Base-by-base conservation (phyloP, 2,329 filamentous ascomycete genomes). In the Zymoseptoria crescenta region DNA sequence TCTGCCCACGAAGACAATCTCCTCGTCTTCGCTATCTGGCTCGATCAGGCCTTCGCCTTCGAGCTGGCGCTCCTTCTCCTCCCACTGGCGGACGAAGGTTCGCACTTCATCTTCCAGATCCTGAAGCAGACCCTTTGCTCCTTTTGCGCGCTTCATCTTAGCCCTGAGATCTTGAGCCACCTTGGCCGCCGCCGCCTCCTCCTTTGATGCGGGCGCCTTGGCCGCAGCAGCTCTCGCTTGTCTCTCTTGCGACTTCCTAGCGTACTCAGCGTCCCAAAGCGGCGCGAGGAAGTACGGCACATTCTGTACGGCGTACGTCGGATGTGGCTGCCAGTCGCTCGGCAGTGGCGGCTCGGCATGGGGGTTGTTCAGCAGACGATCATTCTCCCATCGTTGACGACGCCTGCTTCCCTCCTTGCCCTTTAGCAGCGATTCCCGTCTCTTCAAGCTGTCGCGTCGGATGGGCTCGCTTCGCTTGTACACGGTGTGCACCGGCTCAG, bases 371-470 rank as follows among this genome's bases (percentile, higher is more conserved):
- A 96, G 77, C 62, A 97, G 84, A 65, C 85, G 91, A 75, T 96
- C 93, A 74, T 97, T 99, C 79, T 99, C 94, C 91, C 92, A 97
- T 58, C 93, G 83, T 68, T 93, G 87, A 54, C 93, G 82, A 69
- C 93, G 86, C 41, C 93, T 83, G 68, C 85, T 93, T 35, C 93
- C 93, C 74, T 96, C 91, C 67, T 95, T 96, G 58, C 93, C 93
- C 77, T 91, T 95, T 30, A 94, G 79, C 56, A 96, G 71, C 2
- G 86, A 83, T 65, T 96, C 91, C 19, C 92, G 85, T 55, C 83
- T 75, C 69, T 84, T 85, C 68, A 83, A 68, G 66, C 83, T 86
- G 67, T 87, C 85, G 55, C 83, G 80, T 35, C 81, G 77, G 52
- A 83, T 68, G 5, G 80, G 78, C 67, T 81, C 80, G 60, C 79